Evolutionary conservation across 2,329 filamentous ascomycete species (phyloP).

Genomic region (Whalleya microplaca): DNA sequence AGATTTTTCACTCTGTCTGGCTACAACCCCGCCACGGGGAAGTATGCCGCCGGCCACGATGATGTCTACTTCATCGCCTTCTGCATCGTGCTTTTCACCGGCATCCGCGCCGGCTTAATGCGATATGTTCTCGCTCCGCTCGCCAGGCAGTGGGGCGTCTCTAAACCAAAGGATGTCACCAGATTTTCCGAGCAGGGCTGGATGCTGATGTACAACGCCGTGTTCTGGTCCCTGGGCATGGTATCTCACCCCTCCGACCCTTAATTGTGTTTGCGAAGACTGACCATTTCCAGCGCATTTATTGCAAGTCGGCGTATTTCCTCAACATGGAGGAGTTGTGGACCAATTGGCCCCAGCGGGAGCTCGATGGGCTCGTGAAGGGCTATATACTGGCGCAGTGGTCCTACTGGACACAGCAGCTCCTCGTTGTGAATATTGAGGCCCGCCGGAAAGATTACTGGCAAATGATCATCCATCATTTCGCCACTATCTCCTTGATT

Average conservation of each 20-base stretch:
- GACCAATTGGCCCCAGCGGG: conserved; percentile 80
- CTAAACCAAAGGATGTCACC: conserved; percentile 72
- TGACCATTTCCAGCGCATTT: conserved; percentile 66
- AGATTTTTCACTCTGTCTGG: conserved; percentile 89
- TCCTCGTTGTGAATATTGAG: conserved; percentile 91
- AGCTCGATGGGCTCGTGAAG: conserved; percentile 76
- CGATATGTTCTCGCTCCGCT: conserved; percentile 85
- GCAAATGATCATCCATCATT: conserved; percentile 93
- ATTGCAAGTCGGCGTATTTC: conserved; percentile 76
- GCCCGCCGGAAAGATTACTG: conserved; percentile 89
- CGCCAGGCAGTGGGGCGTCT: conserved; percentile 71
- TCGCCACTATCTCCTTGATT: too few species aligned
- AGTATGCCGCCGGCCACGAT: conserved; percentile 76
- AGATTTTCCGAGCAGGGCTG: conserved; percentile 90
- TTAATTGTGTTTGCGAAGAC: not conserved
- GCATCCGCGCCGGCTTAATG: conserved; percentile 79
- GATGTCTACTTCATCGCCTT: conserved; percentile 76
- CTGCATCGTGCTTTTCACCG: conserved; percentile 82
- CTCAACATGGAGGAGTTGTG: conserved; percentile 77
- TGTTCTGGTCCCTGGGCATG: conserved; percentile 83
- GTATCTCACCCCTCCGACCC: conserved; percentile 54
- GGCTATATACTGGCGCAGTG: conserved; percentile 90
- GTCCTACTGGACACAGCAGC: conserved; percentile 90
- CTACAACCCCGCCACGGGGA: conserved; percentile 67
- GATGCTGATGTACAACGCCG: conserved; percentile 79